Evolutionary conservation across 306 rosid genomes (phyloP).

Genomic region (Benincasa hispida): DNA sequence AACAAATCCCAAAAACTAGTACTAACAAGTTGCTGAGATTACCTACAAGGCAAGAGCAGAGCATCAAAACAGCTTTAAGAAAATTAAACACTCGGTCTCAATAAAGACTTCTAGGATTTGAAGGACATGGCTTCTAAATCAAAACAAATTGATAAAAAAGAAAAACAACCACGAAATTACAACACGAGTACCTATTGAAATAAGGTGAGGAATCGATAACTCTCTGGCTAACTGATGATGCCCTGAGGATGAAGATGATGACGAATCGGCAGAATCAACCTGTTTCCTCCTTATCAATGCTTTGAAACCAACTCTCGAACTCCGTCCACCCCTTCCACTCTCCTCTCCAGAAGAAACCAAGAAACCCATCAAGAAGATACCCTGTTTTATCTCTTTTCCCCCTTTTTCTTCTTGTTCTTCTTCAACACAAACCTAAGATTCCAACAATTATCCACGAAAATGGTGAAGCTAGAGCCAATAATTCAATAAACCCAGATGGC

Average conservation of each 20-base stretch:
- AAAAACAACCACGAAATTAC: not conserved
- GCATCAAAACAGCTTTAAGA: not conserved
- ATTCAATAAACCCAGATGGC: not conserved
- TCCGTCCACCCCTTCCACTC: slow-evolving; percentile 16
- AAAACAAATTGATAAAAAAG: not conserved
- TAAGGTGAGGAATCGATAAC: slow-evolving; percentile 54
- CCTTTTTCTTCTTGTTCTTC: not conserved
- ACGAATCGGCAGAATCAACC: slow-evolving; percentile 47
- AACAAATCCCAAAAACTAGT: not conserved
- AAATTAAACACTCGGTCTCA: not conserved
- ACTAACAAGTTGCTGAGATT: not conserved
- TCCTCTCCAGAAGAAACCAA: slow-evolving; percentile 28
- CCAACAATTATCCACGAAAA: not conserved
- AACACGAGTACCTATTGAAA: slow-evolving; percentile 47
- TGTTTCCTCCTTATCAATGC: slow-evolving; percentile 58
- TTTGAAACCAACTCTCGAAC: slow-evolving; percentile 34
- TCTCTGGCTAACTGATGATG: slow-evolving; percentile 65
- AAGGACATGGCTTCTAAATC: not conserved
- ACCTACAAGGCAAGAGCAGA: not conserved
- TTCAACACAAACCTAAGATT: not conserved
- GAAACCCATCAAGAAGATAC: slow-evolving; percentile 36
- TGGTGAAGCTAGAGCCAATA: not conserved
- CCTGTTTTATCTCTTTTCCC: not conserved
- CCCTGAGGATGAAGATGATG: slow-evolving; percentile 12
- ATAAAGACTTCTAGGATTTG: not conserved